phyloP scores from a whole-genome alignment of 225 moss, liverwort and hornwort genomes.

The Physcomitrium patens region DNA sequence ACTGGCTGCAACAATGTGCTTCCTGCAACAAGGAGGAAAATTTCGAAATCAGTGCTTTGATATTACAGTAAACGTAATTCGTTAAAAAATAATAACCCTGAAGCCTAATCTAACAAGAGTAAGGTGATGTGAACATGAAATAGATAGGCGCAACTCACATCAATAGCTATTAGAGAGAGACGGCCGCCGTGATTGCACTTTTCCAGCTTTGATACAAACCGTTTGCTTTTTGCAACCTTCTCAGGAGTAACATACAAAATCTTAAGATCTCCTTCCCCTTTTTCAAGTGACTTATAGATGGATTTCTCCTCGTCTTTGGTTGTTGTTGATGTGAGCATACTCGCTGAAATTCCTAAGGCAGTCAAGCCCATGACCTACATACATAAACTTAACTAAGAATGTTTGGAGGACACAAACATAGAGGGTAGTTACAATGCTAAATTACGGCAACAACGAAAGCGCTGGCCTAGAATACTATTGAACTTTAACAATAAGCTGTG shows the following conservation, averaged over 20 bases:
- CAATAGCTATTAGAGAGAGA: constrained; percentile 90
- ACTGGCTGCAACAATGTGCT: constrained; percentile 99
- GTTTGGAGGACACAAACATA: constrained; percentile 13
- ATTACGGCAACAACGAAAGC: neutral
- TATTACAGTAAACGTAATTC: constrained; percentile 15
- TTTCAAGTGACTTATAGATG: constrained; percentile 79
- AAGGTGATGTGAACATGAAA: constrained; percentile 19
- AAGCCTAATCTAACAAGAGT: neutral
- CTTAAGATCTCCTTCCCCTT: constrained; percentile 81
- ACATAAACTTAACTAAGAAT: constrained; percentile 8
- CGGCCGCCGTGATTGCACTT: constrained; percentile 93
- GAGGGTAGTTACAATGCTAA: constrained; percentile 2
- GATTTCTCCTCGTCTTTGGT: constrained; percentile 86
- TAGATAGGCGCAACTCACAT: constrained; percentile 60
- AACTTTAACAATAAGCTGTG: constrained; percentile 11
- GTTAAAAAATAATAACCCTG: constrained; percentile 5
- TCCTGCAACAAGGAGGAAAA: constrained; percentile 58
- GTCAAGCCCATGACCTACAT: constrained; percentile 92
- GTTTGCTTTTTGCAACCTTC: constrained; percentile 97
- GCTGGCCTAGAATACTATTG: constrained; percentile 2
- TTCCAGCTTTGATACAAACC: constrained; percentile 98
- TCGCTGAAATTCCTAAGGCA: constrained; percentile 80
- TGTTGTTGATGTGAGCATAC: constrained; percentile 91
- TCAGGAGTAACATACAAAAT: constrained; percentile 95
- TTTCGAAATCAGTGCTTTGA: neutral